Evolutionary conservation across 176 grass and related monocot species (phyloP).

Genomic region (Rhipidocladum racemiflorum): DNA sequence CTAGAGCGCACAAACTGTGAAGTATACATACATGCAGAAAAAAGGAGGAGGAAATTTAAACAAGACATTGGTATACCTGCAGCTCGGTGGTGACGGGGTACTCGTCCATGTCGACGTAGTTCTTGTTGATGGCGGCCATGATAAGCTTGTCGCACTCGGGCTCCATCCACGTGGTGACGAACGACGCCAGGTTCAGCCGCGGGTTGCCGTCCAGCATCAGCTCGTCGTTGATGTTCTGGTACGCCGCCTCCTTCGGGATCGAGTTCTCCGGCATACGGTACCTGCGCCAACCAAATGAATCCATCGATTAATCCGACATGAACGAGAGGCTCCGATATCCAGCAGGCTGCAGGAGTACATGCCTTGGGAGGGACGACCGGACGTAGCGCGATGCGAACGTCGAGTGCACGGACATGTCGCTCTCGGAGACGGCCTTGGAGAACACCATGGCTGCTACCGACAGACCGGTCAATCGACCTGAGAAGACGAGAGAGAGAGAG

Average conservation of each 20-base stretch:
- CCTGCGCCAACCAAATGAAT: slow-evolving; percentile 18
- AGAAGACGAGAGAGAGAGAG: neutral
- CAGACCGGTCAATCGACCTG: neutral
- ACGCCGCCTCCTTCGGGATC: slow-evolving; percentile 95
- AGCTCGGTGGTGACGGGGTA: slow-evolving; percentile 95
- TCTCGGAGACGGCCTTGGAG: slow-evolving; percentile 60
- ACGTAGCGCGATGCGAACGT: slow-evolving; percentile 98
- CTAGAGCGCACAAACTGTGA: neutral
- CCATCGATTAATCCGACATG: too few relatives aligned
- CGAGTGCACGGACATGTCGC: slow-evolving; percentile 79
- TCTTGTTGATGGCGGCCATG: slow-evolving; percentile 90
- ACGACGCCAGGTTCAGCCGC: slow-evolving; percentile 89
- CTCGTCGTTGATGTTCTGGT: slow-evolving; percentile 99
- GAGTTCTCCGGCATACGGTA: slow-evolving; percentile 88
- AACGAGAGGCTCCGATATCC: neutral
- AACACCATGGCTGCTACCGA: slow-evolving; percentile 43
- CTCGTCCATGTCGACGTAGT: slow-evolving; percentile 99
- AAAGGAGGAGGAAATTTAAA: neutral
- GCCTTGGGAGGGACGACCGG: slow-evolving; percentile 76
- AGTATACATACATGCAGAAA: neutral
- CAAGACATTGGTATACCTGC: slow-evolving; percentile 39
- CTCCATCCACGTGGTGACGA: slow-evolving; percentile 99
- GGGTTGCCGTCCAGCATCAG: slow-evolving; percentile 99
- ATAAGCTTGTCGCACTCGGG: slow-evolving; percentile 98
- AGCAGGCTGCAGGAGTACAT: neutral